Base-by-base conservation (phyloP, 2,329 filamentous ascomycete genomes). In the Nemania abortiva region DNA sequence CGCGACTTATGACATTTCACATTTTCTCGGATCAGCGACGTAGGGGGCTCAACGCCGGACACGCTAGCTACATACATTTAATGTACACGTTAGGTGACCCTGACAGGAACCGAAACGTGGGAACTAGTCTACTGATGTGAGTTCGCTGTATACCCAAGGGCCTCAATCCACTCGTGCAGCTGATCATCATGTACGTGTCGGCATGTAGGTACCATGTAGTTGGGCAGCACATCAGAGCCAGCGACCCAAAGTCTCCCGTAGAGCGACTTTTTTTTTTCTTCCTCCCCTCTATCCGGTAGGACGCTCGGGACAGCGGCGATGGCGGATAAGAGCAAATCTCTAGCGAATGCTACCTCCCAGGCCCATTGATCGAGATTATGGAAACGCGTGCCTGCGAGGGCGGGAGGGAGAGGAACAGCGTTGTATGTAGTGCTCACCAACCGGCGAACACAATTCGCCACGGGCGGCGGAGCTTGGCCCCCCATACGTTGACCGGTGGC, bases 391-490 rank as follows among this genome's bases (percentile, higher is more conserved):
- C 49, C 49, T 53, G 39, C 56, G 53, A 59, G 20, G 53, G 56
- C 63, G 37, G 54, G 57, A 66, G 56, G 22, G 18, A 52, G 31
- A 18, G 15, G 13, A 9, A 37, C 34, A 62, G 24, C 22, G 49
- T 59, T 20, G 42, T 29, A 54, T 59, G 49, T 60, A 31, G 57
- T 68, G 64, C 29, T 63, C 61, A 50, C 31, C 39, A 57, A 64
- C 57, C 66, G 63, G 59, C 50, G 45, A 50, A 54, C 54, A 39
- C 11, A 56, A 39, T 24, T 63, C 45, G 56, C 63, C 56, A 59
- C 22, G 71, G 72, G 73, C 74, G 71, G 73, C 75, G 75, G 76
- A 73, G 73, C 68, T 54, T 62, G 65, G 70, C 70, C 69, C 70
- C 71, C 71, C 70, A 68, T 65, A 53, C 50, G 37, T 62, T 70